phyloP scores from a whole-genome alignment of 2,329 filamentous ascomycete genomes.

The Venturia pyrina region DNA sequence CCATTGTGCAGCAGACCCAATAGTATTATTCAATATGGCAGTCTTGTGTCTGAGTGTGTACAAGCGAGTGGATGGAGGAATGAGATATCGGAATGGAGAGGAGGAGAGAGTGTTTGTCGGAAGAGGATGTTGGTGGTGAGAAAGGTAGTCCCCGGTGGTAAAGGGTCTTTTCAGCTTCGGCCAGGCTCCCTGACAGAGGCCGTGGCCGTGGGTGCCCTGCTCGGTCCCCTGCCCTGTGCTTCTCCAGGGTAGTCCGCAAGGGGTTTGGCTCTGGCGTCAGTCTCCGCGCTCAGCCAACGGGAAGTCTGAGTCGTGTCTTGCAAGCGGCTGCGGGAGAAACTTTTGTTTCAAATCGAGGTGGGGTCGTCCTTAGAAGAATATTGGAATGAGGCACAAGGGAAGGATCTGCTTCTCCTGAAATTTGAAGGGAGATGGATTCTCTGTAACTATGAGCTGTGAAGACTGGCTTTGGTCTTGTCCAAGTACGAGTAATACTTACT shows the following conservation, averaged over 20 bases:
- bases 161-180: conserved; percentile 1
- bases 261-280: neutral
- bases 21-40: neutral
- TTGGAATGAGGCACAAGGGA: neutral
- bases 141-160: neutral
- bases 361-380: neutral
- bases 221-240: neutral
- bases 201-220: no score
- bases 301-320: neutral
- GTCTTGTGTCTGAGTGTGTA: neutral
- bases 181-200: neutral
- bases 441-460: neutral
- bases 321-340: neutral
- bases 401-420: neutral
- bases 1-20: conserved; percentile 4
- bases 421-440: no score
- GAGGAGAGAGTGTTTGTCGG: neutral
- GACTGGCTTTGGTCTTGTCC: neutral
- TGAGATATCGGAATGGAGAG: neutral
- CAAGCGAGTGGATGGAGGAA: neutral
- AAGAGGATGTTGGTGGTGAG: neutral
- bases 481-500: no score
- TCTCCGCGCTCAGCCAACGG: neutral
- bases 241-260: neutral
- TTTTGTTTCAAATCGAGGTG: neutral